Evolutionary conservation across 2,329 filamentous ascomycete genomes (phyloP), one percentile per base, ranked within the genome.

Genomic region (Fusarium cicatricum): DNA sequence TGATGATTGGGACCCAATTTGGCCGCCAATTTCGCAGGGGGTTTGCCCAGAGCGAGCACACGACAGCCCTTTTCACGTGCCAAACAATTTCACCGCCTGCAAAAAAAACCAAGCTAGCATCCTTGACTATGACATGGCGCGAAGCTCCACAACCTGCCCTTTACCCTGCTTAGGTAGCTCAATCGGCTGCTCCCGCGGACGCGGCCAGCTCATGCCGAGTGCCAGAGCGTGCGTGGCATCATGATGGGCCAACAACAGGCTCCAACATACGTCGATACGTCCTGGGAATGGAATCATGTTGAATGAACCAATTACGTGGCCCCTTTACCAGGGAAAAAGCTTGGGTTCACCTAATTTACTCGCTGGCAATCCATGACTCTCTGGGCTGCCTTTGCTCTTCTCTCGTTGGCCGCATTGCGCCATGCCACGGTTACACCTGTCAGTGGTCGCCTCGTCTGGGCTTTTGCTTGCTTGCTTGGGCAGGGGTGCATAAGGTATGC

Each of bases 171-270:
- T 26, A 26, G 23, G 9, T 26, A 26, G 23, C 23, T 10, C 23
- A n/a, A 8, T 39, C 37, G 37, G 37, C 9, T 38, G 11, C 9
- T 39, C 37, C 37, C 37, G 37, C 37, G 21, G 37, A 21, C 37
- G 16, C 15, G 15, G 33, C 5, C 33, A 36, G 33, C 33, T 36
- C 14, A 32, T 4, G 8, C 29, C 29, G 12, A 3, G 2, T 11
- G n/a, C n/a, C n/a, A 8, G 15, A 36, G 33, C 33, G 15, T n/a
- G 44, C 52, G 50, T 62, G 62, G 60, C 58, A 58, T 56, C 42
- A 54, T 46, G 9, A 51, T 52, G 48, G 38, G 48, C 60, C 54
- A 53, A 53, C 39, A 47, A 17, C 46, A 40, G 41, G 33, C 38
- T 41, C 15, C 48, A 51, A 49, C 52, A 16, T 52, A 46, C 44